Evolutionary conservation across 352 stramenopile species (phyloP), one percentile per base, ranked within the genome.

Genomic region (Globisporangium mamillatum): DNA sequence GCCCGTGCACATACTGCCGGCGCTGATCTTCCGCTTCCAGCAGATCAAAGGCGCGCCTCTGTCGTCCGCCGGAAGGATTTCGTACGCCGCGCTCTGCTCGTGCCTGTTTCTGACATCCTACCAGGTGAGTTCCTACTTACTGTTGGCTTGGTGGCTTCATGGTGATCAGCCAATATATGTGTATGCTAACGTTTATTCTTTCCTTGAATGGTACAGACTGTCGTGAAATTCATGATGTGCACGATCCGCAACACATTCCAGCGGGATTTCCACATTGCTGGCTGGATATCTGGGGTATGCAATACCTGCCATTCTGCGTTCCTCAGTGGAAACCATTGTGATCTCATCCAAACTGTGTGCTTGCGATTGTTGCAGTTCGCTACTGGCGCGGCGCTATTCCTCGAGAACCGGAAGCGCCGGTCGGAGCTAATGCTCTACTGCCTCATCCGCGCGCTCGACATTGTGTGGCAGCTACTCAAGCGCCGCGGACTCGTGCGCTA

Each of bases 391-490:
- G 78, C 78, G 56, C 72, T 95, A 0, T 92, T 94, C 56, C 84
- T 93, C 29, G 88, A 95, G 74, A 77, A 92, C 64, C 79, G 82
- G 18, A 95, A 95, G 71, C 86, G 86, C 54, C 84, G 88, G 12
- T 90, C 89, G 60, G 86, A 94, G 68, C 76, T 96, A 20, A 96
- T 94, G 88, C 67, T 94, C 34, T 96, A 96, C 68, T 94, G 84
- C 65, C 75, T 87, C 1, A 76, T 81, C 34, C 86, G 86, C 46
- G 85, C 82, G 54, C 73, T 96, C 12, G 83, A 93, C 56, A 92
- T 96, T 64, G 72, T 92, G 56, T 96, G 88, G 88, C 78, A 88
- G 64, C 63, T 93, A 64, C 81, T 94, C 56, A 84, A 89, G 76
- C 84, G 79, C 52, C 74, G 77, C 16, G 75, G 80, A 0, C 72